phyloP scores from a whole-genome alignment of 1,284 basidiomycete genomes.

The Cutaneotrichosporon cutaneum region DNA sequence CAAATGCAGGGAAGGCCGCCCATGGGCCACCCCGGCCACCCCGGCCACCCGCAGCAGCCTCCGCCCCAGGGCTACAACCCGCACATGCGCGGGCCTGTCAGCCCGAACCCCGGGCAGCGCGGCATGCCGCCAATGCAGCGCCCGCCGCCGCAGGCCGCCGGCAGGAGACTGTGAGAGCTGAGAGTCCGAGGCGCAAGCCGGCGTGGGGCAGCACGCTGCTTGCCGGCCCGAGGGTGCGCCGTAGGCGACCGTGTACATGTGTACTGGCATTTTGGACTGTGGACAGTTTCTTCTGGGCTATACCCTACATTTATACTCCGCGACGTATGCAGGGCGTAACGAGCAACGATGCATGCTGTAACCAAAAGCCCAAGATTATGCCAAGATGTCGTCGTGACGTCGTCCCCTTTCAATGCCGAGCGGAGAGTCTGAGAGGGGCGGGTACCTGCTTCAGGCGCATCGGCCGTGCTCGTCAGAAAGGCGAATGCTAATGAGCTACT shows the following conservation, averaged over 20 bases:
- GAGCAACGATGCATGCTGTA: slow-evolving; percentile 4
- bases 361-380: background rate
- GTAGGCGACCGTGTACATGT: background rate
- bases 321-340: slow-evolving; percentile 11
- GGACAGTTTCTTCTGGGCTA: slow-evolving; percentile 3
- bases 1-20: slow-evolving; percentile 9
- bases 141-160: slow-evolving; percentile 12
- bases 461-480: background rate
- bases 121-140: slow-evolving; percentile 16
- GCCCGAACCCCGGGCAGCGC: slow-evolving; percentile 9
- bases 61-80: slow-evolving; percentile 15
- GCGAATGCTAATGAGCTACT: background rate
- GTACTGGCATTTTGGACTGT: slow-evolving; percentile 18
- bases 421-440: background rate
- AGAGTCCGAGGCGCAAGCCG: background rate
- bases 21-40: background rate
- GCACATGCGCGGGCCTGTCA: slow-evolving; percentile 13
- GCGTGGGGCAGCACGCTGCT: background rate
- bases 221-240: background rate
- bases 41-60: slow-evolving; percentile 6
- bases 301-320: slow-evolving; percentile 16
- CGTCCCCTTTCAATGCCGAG: background rate
- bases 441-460: background rate
- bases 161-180: slow-evolving; percentile 13
- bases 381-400: background rate